phyloP scores from a whole-genome alignment of 192 early-diverging fungal genomes.

The Coemansia sp. region DNA sequence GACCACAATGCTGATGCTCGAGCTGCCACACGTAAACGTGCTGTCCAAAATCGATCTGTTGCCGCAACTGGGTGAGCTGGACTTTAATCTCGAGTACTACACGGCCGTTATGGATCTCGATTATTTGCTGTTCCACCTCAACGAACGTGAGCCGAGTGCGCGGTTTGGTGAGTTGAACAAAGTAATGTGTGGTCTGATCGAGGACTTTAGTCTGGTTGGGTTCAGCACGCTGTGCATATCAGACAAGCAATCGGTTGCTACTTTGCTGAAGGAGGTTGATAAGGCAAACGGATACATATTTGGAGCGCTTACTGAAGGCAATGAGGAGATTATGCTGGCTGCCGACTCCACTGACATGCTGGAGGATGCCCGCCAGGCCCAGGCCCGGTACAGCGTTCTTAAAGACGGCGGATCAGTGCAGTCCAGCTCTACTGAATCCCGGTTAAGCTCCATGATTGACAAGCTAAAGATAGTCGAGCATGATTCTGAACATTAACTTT shows the following conservation, averaged over 20 bases:
- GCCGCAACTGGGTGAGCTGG: conserved; percentile 65
- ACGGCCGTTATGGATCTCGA: conserved; percentile 90
- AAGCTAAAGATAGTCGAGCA: conserved; percentile 14
- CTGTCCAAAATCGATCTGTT: conserved; percentile 93
- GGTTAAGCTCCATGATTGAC: conserved; percentile 8
- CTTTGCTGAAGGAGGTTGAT: conserved; percentile 77
- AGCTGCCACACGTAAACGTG: conserved; percentile 96
- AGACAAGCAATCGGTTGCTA: conserved; percentile 81
- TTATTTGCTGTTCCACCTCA: conserved; percentile 76
- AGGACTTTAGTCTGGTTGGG: conserved; percentile 88
- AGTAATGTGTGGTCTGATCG: conserved; percentile 85
- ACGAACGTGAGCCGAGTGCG: conserved; percentile 58
- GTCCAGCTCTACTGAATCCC: neutral
- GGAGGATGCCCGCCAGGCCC: conserved; percentile 39
- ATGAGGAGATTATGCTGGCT: conserved; percentile 70
- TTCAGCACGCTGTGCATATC: conserved; percentile 83
- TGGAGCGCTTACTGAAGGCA: conserved; percentile 73
- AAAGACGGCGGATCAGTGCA: neutral
- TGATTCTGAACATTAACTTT: neutral
- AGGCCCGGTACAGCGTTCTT: conserved; percentile 33
- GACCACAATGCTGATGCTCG: conserved; percentile 90
- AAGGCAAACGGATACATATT: conserved; percentile 91
- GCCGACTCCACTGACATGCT: conserved; percentile 43
- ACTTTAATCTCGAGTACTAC: conserved; percentile 92
- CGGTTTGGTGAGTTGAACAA: conserved; percentile 73